Evolutionary conservation across 495 filamentous ascomycete genomes (phyloP).

Genomic region (Ramalina intermedia): DNA sequence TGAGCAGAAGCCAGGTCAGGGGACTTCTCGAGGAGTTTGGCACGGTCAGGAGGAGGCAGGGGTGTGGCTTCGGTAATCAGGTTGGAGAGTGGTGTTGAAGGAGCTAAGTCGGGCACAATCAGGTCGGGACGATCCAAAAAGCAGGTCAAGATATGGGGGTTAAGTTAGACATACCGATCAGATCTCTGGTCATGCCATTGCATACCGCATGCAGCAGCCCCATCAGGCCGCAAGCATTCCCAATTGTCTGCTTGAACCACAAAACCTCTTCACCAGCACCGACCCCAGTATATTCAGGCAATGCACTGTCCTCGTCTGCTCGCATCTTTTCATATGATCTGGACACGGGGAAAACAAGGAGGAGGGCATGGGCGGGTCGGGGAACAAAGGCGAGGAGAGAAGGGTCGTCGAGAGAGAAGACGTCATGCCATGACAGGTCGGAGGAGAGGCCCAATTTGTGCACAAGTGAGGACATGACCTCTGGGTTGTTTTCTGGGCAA

Average conservation of each 20-base stretch:
- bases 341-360: constrained; percentile 38
- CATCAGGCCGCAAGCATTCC: constrained; percentile 51
- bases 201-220: constrained; percentile 43
- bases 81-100: constrained; percentile 18
- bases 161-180: constrained; percentile 20
- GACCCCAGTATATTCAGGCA: constrained; percentile 31
- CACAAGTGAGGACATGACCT: constrained; percentile 38
- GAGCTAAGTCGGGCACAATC: neutral
- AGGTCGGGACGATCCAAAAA: neutral
- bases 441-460: constrained; percentile 38
- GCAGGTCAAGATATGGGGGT: neutral
- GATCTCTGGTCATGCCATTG: constrained; percentile 32
- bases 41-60: constrained; percentile 33
- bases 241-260: constrained; percentile 53
- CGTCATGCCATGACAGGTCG: constrained; percentile 42
- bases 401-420: constrained; percentile 38
- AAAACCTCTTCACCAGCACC: constrained; percentile 40
- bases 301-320: constrained; percentile 17
- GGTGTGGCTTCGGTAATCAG: constrained; percentile 19
- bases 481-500: constrained; percentile 47
- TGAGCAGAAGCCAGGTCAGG: constrained; percentile 55
- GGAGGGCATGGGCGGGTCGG: constrained; percentile 41
- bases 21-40: constrained; percentile 54
- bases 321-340: constrained; percentile 32
- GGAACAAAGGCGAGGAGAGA: constrained; percentile 41